Conservation (phyloP, 2,329 filamentous ascomycete genomes). For the Fusarium sp. region DNA sequence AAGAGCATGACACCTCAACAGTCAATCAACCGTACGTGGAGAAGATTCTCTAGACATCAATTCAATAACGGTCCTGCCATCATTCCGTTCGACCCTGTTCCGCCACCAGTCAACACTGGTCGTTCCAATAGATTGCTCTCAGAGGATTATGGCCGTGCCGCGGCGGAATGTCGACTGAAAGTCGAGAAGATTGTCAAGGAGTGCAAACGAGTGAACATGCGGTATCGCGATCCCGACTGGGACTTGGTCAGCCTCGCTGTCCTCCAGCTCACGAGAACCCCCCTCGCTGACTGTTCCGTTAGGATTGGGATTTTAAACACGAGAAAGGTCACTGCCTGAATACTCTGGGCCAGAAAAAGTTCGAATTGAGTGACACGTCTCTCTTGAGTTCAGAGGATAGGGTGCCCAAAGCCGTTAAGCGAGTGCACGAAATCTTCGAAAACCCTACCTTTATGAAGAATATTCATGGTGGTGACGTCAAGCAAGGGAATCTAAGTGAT, state of each 20-base stretch:
- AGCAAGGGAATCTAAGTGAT: slow-evolving; percentile 80
- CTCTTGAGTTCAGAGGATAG: slow-evolving; percentile 59
- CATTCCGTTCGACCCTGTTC: slow-evolving; percentile 72
- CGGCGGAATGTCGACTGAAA: slow-evolving; percentile 71
- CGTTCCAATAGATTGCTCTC: slow-evolving; percentile 70
- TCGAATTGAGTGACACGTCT: slow-evolving; percentile 61
- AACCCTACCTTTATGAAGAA: slow-evolving; percentile 76
- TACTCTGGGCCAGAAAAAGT: slow-evolving; percentile 62
- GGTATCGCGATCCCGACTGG: slow-evolving; percentile 77
- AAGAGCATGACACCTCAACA: slow-evolving; percentile 69
- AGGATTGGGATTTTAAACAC: slow-evolving; percentile 78
- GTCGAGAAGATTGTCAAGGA: slow-evolving; percentile 71
- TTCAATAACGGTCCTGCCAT: slow-evolving; percentile 75
- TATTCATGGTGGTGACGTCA: slow-evolving; percentile 78
- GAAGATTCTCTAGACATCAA: slow-evolving; percentile 66
- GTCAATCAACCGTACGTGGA: slow-evolving; percentile 76
- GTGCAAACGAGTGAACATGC: slow-evolving; percentile 80
- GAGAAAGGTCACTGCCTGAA: slow-evolving; percentile 68
- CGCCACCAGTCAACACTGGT: slow-evolving; percentile 58
- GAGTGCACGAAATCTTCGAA: slow-evolving; percentile 80
- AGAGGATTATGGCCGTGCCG: slow-evolving; percentile 72
- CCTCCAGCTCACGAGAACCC: not conserved
- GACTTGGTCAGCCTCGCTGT: slow-evolving; percentile 61
- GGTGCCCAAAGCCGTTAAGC: slow-evolving; percentile 80
- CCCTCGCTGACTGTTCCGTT: slow-evolving; percentile 23